These are phyloP conservation scores for Fraxinus platypoda DNA, from an alignment of 305 asterid genomes.

Conservation along the genomic window DNA sequence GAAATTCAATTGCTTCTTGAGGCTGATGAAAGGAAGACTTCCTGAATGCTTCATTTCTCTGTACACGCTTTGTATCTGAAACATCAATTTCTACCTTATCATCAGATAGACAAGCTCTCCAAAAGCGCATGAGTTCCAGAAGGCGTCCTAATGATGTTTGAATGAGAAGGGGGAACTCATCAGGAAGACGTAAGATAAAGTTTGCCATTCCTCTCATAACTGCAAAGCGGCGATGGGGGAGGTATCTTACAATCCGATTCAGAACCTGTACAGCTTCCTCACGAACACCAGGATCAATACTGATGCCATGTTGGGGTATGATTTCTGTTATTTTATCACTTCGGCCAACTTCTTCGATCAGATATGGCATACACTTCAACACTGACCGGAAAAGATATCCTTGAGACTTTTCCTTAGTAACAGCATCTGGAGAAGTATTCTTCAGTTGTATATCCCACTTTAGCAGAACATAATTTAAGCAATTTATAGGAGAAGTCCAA, in stretches of 20 bases:
- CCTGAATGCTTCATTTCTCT: conserved; percentile 86
- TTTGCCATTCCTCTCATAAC: conserved; percentile 98
- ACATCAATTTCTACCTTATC: conserved; percentile 64
- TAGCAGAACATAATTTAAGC: conserved; percentile 19
- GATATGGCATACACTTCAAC: conserved; percentile 97
- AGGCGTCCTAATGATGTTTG: conserved; percentile 98
- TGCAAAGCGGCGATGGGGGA: conserved; percentile 98
- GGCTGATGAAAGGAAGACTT: conserved; percentile 80
- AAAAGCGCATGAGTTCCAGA: conserved; percentile 94
- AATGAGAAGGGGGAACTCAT: conserved; percentile 98
- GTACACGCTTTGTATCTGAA: conserved; percentile 65
- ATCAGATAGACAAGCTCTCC: conserved; percentile 91
- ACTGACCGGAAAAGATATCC: conserved; percentile 97
- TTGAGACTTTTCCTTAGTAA: conserved; percentile 94
- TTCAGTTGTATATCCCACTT: conserved; percentile 31
- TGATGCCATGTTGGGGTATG: conserved; percentile 98
- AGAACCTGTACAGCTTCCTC: conserved; percentile 98
- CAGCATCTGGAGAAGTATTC: conserved; percentile 68
- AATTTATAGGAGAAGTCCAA: conserved; percentile 21
- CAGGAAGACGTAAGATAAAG: conserved; percentile 89
- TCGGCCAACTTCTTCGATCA: conserved; percentile 98
- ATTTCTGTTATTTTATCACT: conserved; percentile 96
- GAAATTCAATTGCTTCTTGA: conserved; percentile 81
- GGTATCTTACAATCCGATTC: conserved; percentile 85
- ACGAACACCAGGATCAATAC: conserved; percentile 99